phyloP scores from a whole-genome alignment of 108 stramenopile species.

The Conticribra weissflogii region DNA sequence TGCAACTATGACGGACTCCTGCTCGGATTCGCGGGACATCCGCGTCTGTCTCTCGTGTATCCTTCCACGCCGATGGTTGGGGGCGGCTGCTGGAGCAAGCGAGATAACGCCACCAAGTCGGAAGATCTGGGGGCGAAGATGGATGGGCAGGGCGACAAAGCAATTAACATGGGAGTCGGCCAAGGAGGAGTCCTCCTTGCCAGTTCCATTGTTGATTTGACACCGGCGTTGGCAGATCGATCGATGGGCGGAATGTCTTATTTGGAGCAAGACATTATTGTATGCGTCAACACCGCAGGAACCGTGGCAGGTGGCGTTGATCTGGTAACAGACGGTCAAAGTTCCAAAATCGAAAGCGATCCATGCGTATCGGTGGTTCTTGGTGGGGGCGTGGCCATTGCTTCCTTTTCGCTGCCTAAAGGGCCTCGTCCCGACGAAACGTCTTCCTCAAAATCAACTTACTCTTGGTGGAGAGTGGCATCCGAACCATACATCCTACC shows the following conservation, averaged over 20 bases:
- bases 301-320: slow-evolving; percentile 14
- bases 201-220: slow-evolving; percentile 74
- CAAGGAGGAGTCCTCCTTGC: slow-evolving; percentile 66
- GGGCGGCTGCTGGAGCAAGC: slow-evolving; percentile 11
- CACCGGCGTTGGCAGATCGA: slow-evolving; percentile 58
- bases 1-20: slow-evolving; percentile 55
- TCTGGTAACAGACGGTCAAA: slow-evolving; percentile 16
- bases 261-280: slow-evolving; percentile 75
- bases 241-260: slow-evolving; percentile 61
- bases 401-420: slow-evolving; percentile 52
- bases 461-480: slow-evolving; percentile 64
- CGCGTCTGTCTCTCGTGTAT: slow-evolving; percentile 66
- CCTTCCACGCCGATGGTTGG: slow-evolving; percentile 46
- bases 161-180: slow-evolving; percentile 14
- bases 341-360: slow-evolving; percentile 15
- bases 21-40: slow-evolving; percentile 81
- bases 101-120: too few species aligned
- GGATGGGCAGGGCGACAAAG: not conserved
- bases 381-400: slow-evolving; percentile 83
- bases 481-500: slow-evolving; percentile 82
- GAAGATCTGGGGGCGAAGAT: not conserved
- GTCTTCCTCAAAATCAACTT: slow-evolving; percentile 3
- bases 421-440: slow-evolving; percentile 29
- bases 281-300: slow-evolving; percentile 37
- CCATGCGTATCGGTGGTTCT: slow-evolving; percentile 70